Percentiles rank a stretch among this genome's conserved stretches.
phyloP scores from a whole-genome alignment of 1,139 yeast genomes.

The Scheffersomyces lignicola region DNA sequence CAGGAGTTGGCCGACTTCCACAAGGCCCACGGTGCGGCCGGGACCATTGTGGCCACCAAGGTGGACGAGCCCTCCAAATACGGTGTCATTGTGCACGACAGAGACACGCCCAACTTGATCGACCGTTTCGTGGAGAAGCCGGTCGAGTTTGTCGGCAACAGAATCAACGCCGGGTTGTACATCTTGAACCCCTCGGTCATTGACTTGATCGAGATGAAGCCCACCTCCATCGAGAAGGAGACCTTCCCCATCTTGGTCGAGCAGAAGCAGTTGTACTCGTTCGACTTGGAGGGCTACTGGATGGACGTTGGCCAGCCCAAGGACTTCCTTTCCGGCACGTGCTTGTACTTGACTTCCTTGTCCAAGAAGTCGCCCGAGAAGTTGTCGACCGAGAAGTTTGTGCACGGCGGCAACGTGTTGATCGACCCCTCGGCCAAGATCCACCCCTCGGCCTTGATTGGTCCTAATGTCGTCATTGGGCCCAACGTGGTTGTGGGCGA shows the following conservation, averaged over 20 bases:
- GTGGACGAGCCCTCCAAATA: constrained; percentile 99
- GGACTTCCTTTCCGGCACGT: constrained; percentile 97
- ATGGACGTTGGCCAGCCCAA: constrained; percentile 99
- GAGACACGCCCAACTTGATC: constrained; percentile 87
- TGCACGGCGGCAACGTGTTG: constrained; percentile 91
- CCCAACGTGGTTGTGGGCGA: constrained; percentile 96
- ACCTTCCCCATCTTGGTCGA: constrained; percentile 97
- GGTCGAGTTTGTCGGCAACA: constrained; percentile 96
- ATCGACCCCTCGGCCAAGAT: constrained; percentile 95
- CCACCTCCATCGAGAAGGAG: constrained; percentile 99
- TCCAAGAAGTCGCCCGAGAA: constrained; percentile 75
- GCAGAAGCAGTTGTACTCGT: constrained; percentile 85
- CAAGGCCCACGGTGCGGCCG: constrained; percentile 93
- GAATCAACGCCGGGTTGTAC: constrained; percentile 96
- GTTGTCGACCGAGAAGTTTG: constrained; percentile 66
- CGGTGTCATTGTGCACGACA: constrained; percentile 98
- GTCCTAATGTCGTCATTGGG: constrained; percentile 98
- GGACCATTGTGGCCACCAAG: constrained; percentile 98
- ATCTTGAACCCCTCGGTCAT: constrained; percentile 96
- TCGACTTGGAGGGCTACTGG: constrained; percentile 99
- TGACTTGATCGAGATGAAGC: constrained; percentile 94
- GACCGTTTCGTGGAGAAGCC: constrained; percentile 99
- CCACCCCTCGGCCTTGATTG: constrained; percentile 91
- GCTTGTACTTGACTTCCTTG: constrained; percentile 84
- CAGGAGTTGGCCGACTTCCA: constrained; percentile 91